Percentiles rank a stretch among this genome's conserved stretches.
These are phyloP conservation scores for Trichoderma hamatum DNA, from an alignment of 2,329 filamentous ascomycete genomes.

Conservation along the genomic window DNA sequence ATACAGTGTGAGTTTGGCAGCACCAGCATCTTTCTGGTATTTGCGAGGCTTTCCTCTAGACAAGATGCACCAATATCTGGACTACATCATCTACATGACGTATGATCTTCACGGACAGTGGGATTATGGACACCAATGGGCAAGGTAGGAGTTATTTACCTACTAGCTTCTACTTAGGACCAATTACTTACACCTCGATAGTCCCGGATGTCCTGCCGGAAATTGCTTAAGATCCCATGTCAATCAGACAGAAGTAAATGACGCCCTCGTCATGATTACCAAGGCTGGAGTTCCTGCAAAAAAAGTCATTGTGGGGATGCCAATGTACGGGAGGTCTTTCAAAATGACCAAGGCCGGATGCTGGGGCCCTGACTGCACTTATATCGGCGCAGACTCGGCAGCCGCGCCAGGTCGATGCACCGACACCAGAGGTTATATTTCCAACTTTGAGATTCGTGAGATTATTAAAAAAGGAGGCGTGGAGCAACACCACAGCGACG, in stretches of 20 bases:
- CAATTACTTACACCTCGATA: not conserved
- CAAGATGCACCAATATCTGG: conserved; percentile 33
- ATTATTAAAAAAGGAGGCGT: conserved; percentile 23
- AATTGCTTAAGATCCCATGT: conserved; percentile 43
- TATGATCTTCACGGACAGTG: conserved; percentile 43
- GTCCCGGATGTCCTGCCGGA: conserved; percentile 35
- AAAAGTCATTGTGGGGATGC: conserved; percentile 40
- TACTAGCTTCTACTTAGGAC: not conserved
- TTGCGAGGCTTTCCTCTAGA: conserved; percentile 38
- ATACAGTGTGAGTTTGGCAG: conserved; percentile 37
- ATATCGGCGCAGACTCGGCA: conserved; percentile 32
- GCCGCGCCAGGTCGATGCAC: conserved; percentile 37
- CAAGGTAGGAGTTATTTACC: not conserved
- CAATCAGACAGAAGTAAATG: conserved; percentile 42
- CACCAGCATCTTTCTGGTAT: conserved; percentile 43
- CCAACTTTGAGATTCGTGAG: conserved; percentile 37
- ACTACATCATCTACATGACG: conserved; percentile 44
- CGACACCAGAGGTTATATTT: conserved; percentile 38
- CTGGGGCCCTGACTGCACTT: conserved; percentile 34
- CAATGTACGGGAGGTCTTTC: conserved; percentile 39
- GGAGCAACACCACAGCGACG: not conserved
- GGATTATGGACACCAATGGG: conserved; percentile 38
- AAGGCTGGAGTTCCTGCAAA: conserved; percentile 38
- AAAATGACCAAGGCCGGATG: conserved; percentile 39
- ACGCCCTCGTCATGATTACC: conserved; percentile 36